Percentiles rank a stretch among this genome's conserved stretches.
These are phyloP conservation scores for Suhomyces coccinellae DNA, from an alignment of 1,139 yeast species.

Conservation along the genomic window DNA sequence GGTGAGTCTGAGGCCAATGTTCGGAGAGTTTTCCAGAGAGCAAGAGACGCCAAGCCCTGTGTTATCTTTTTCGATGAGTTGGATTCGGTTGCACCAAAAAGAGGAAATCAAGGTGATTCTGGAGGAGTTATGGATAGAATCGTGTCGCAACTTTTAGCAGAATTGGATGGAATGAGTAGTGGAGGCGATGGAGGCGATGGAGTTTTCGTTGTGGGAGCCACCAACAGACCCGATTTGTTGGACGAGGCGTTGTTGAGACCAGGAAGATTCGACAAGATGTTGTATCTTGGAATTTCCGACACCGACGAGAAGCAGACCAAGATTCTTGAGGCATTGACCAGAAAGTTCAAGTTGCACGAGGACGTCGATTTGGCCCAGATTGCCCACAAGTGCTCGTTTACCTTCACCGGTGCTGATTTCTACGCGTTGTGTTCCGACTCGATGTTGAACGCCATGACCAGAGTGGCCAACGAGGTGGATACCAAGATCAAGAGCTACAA, in stretches of 20 bases:
- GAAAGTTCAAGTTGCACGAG: conserved; percentile 69
- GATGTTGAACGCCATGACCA: conserved; percentile 91
- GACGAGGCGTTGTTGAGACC: conserved; percentile 95
- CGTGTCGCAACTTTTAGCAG: conserved; percentile 91
- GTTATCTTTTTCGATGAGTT: conserved; percentile 95
- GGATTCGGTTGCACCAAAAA: conserved; percentile 96
- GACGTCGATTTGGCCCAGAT: conserved; percentile 61
- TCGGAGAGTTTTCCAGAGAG: conserved; percentile 87
- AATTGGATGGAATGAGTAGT: conserved; percentile 92
- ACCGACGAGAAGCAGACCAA: conserved; percentile 86
- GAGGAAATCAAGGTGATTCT: conserved; percentile 97
- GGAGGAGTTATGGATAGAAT: conserved; percentile 99
- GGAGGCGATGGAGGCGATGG: conserved; percentile 72
- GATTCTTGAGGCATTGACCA: conserved; percentile 82
- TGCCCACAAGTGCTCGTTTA: conserved; percentile 77
- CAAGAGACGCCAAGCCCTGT: conserved; percentile 96
- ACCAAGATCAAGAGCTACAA: conserved; percentile 58
- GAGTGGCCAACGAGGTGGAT: conserved; percentile 80
- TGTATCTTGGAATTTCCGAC: conserved; percentile 89
- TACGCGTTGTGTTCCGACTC: conserved; percentile 95
- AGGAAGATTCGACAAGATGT: conserved; percentile 93
- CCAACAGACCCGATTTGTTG: conserved; percentile 89
- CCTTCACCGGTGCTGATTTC: conserved; percentile 96
- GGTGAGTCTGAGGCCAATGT: conserved; percentile 99
- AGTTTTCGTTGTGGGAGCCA: conserved; percentile 96